Conservation (phyloP, 1,284 basidiomycete species). For the Moesziomyces sp. region DNA sequence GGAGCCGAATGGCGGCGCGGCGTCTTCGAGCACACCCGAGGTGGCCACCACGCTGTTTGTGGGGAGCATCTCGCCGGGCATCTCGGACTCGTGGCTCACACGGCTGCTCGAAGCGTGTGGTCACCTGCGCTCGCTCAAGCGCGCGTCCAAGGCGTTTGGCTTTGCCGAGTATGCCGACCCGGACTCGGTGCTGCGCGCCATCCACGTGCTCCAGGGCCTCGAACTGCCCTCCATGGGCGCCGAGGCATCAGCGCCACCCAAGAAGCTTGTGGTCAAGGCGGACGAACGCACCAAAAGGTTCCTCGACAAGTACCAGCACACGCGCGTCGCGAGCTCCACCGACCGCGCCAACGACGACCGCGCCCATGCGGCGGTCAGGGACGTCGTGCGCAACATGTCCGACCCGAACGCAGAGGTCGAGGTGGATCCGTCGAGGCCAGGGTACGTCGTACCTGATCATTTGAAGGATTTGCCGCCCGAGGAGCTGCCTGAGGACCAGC, state of each 20-base stretch:
- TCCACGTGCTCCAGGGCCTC: constrained; percentile 81
- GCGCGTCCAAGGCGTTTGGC: constrained; percentile 91
- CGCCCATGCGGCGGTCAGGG: constrained; percentile 73
- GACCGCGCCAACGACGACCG: constrained; percentile 53
- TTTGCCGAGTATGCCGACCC: constrained; percentile 93
- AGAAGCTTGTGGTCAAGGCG: constrained; percentile 81
- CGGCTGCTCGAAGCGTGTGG: constrained; percentile 87
- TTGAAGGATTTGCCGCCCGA: constrained; percentile 93
- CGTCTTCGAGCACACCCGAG: constrained; percentile 32
- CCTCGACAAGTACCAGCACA: constrained; percentile 82
- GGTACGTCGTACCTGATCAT: constrained; percentile 85
- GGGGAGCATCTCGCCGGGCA: constrained; percentile 93
- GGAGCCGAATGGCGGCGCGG: constrained; percentile 4
- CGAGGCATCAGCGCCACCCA: constrained; percentile 67
- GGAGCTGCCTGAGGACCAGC: constrained; percentile 93
- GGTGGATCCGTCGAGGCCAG: constrained; percentile 33
- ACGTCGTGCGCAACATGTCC: constrained; percentile 64
- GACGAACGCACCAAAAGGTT: constrained; percentile 91
- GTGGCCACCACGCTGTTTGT: constrained; percentile 79
- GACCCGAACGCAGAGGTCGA: constrained; percentile 74
- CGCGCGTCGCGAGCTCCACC: constrained; percentile 80
- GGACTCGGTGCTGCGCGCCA: constrained; percentile 83
- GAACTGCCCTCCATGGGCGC: constrained; percentile 73
- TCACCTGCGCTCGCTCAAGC: constrained; percentile 84
- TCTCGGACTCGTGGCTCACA: constrained; percentile 80